Evolutionary conservation across 805 yeast species (phyloP).

Genomic region (Yarrowia sp.): DNA sequence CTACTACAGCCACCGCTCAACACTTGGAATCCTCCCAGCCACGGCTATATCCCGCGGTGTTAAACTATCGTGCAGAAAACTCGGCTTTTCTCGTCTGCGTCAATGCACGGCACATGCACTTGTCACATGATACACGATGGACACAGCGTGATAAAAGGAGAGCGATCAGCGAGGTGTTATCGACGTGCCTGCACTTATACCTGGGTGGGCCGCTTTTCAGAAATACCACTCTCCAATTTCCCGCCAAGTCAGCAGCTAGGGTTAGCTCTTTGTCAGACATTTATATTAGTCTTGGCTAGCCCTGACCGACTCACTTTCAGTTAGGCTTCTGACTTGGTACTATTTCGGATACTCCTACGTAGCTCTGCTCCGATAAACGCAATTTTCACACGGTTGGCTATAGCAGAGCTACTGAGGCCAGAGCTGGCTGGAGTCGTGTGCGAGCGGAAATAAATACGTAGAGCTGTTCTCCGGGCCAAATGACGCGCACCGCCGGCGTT

Average conservation of each 20-base stretch:
- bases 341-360: slow-evolving; percentile 31
- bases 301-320: slow-evolving; percentile 29
- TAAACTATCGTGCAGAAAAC: slow-evolving; percentile 6
- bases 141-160: neutral
- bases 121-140: slow-evolving; percentile 30
- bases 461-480: neutral
- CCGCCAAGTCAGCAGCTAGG: neutral
- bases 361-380: slow-evolving; percentile 36
- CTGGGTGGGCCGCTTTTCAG: no score
- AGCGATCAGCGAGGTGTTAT: no score
- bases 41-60: slow-evolving; percentile 36
- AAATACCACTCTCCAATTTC: no score
- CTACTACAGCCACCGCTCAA: no score
- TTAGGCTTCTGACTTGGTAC: slow-evolving; percentile 27
- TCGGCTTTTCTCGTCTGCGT: slow-evolving; percentile 32
- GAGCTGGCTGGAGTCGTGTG: no score
- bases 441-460: neutral
- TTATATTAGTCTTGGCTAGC: slow-evolving; percentile 29
- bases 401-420: neutral
- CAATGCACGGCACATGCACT: slow-evolving; percentile 32
- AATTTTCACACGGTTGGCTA: slow-evolving; percentile 29
- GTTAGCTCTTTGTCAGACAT: slow-evolving; percentile 26
- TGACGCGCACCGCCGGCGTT: neutral
- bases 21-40: neutral
- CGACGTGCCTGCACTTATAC: no score